Evolutionary conservation across 2,329 filamentous ascomycete genomes (phyloP), one percentile per base, ranked within the genome.

Genomic region (Arthrobotrys iridis): DNA sequence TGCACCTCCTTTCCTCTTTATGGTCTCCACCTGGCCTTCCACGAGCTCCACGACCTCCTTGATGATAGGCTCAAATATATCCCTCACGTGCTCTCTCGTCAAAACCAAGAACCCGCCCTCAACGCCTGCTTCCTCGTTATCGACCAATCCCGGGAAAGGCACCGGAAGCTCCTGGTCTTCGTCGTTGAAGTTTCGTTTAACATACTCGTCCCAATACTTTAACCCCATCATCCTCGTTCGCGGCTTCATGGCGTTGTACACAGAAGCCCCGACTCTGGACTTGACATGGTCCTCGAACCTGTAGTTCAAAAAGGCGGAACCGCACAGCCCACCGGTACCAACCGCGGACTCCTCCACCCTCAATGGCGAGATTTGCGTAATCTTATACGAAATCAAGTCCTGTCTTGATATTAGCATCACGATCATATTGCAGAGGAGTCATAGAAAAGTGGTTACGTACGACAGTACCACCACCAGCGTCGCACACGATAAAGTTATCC

Each of bases 181-280:
- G 79, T 91, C 89, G 80, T 91, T 90, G 80, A 93, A 94, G 79
- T 93, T 93, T 11, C 91, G 87, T 82, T 94, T 94, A 11, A 94
- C 91, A 80, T 92, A 93, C 80, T 93, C 91, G 79, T 94, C 91
- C 81, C 93, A 94, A 80, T 93, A 93, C 65, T 88, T 87, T 58
- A 93, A 83, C 1, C 89, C 91, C 83, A 85, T 85, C 65, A 83
- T 64, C 60, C 77, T 73, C 8, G 76, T 77, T 67, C 77, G 77
- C 11, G 66, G 63, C 33, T 77, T 78, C 70, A 79, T 43, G 13
- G 63, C 67, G 37, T 77, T 76, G 58, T 68, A 76, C 24, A 52
- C 66, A 10, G 41, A 24, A 4, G 65, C 58, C 40, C 73, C 77
- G 26, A 77, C 71, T 41, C 63, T 63, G n/a, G 62, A 75, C 57